phyloP scores from a whole-genome alignment of 352 stramenopile genomes.

The Globisporangium cylindrosporum region DNA sequence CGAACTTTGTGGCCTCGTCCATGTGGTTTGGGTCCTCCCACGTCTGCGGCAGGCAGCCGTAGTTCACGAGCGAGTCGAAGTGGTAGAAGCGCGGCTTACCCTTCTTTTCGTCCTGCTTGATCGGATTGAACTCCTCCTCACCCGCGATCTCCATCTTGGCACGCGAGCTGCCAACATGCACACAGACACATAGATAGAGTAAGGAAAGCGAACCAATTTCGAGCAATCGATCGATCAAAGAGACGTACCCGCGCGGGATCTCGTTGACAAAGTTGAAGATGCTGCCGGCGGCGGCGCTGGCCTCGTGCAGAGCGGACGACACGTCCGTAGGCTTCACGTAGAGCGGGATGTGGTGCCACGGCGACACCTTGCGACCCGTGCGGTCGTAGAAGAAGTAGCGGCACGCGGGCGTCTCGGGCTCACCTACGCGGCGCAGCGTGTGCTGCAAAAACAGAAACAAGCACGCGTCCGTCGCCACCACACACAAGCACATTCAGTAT shows the following conservation, averaged over 20 bases:
- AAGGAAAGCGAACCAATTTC: neutral
- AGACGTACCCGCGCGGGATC: constrained; percentile 79
- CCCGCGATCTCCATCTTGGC: constrained; percentile 95
- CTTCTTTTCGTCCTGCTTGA: constrained; percentile 98
- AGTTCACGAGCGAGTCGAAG: constrained; percentile 93
- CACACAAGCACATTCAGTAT: neutral
- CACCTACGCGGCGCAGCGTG: constrained; percentile 57
- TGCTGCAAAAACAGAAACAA: constrained; percentile 32
- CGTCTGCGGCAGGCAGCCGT: constrained; percentile 98
- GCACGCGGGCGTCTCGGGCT: constrained; percentile 64
- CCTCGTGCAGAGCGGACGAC: constrained; percentile 30
- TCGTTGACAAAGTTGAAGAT: constrained; percentile 94
- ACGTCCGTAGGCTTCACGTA: constrained; percentile 36
- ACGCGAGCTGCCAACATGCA: constrained; percentile 29
- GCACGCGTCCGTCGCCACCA: too few species aligned
- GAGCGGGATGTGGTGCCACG: constrained; percentile 93
- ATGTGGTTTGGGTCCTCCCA: constrained; percentile 98
- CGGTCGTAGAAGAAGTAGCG: constrained; percentile 84
- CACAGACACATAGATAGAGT: neutral
- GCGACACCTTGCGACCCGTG: constrained; percentile 77
- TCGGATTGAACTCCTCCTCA: constrained; percentile 90
- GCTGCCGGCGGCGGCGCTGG: constrained; percentile 16
- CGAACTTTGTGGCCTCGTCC: constrained; percentile 89
- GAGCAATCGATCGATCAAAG: neutral
- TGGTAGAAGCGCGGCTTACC: constrained; percentile 92